Evolutionary conservation across 2,329 filamentous ascomycete species (phyloP).

Genomic region (Fusarium foetens): DNA sequence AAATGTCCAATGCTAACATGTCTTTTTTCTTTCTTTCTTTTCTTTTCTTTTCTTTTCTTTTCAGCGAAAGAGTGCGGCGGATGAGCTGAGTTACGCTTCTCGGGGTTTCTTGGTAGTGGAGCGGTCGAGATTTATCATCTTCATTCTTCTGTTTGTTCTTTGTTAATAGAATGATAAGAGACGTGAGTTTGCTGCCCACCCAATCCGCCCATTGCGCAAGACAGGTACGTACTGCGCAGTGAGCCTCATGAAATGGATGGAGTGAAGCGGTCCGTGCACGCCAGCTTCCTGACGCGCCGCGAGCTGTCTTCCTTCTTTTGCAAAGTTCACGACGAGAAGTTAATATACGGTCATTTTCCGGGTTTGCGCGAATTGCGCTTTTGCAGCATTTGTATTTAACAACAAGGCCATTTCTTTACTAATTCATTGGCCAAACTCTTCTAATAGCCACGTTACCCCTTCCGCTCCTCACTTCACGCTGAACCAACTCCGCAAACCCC

Average conservation of each 20-base stretch:
- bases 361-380: conserved; percentile 33
- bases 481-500: conserved; percentile 16
- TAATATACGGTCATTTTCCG: conserved; percentile 11
- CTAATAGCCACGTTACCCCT: background rate
- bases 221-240: background rate
- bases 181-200: background rate
- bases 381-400: conserved; percentile 3
- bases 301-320: conserved; percentile 30
- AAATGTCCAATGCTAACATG: background rate
- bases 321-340: conserved; percentile 31
- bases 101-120: background rate
- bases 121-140: background rate
- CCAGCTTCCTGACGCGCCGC: conserved; percentile 39
- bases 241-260: conserved; percentile 11
- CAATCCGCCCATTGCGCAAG: background rate
- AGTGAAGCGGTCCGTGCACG: conserved; percentile 29
- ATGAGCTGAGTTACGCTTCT: background rate
- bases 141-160: background rate
- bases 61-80: background rate
- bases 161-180: background rate
- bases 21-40: background rate
- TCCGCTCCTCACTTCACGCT: background rate
- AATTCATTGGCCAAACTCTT: background rate
- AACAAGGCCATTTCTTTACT: background rate
- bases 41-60: no score